Base-by-base conservation (phyloP, 345 rosid species). In the Acer saccharum region DNA sequence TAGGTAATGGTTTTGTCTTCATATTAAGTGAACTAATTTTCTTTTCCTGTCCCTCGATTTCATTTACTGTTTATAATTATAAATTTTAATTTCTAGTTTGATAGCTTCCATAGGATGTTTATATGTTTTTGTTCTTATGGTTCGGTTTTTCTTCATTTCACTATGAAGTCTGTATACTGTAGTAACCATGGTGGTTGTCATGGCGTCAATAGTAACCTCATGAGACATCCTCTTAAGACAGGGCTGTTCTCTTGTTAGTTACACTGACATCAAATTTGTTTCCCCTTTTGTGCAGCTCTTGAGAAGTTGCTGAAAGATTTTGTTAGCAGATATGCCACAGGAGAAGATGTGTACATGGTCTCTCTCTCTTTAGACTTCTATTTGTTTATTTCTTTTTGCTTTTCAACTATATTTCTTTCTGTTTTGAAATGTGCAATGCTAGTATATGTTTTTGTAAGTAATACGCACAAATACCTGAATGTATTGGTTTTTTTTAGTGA, bases 281-380 rank as follows among this genome's bases (percentile, higher is more conserved):
- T 4, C 14, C 57, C 39, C 69, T 57, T 61, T 58, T 68, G 32
- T 74, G 23, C 84, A 88, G 93, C 91, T 50, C 87, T 90, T 48
- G 93, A 90, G 68, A 85, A 78, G 68, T 70, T 90, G 82, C 81
- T 90, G 75, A 80, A 84, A 75, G 81, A 71, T 62, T 73, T 44
- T 78, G 83, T 75, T 12, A 67, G 83, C 64, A 81, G 44, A 71
- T 86, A 84, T 80, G 89, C 90, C 63, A 90, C 90, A 4, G 91
- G 91, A 76, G 88, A 86, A 62, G 82, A 82, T 78, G 72, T 87
- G 10, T 75, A 43, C 81, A 68, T 90, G 93, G 93, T 88, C 25
- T 69, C 72, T 67, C 29, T 27, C 32, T 29, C 32, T 29, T 35
- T 52, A 27, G 12, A 17, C 32, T 50, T 71, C 18, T 65, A 25